These are phyloP conservation scores for Leucaena leucocephala DNA, from an alignment of 306 rosid genomes.

Conservation along the genomic window DNA sequence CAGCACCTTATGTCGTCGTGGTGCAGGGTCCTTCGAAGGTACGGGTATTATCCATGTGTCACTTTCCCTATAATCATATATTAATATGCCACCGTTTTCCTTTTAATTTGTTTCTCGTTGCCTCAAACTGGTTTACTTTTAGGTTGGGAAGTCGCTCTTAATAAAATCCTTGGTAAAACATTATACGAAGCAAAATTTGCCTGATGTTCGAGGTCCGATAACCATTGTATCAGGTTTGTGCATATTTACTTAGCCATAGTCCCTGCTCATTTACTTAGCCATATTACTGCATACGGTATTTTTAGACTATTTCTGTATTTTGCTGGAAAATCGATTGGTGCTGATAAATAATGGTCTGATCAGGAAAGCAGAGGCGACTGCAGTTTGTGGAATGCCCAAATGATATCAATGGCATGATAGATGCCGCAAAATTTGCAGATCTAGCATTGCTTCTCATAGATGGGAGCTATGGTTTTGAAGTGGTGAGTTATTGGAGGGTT, in stretches of 20 bases:
- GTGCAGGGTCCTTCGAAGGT: constrained; percentile 99
- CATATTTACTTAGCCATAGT: background rate
- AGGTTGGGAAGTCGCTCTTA: constrained; percentile 95
- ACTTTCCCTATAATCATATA: background rate
- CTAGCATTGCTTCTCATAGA: constrained; percentile 92
- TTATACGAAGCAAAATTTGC: constrained; percentile 84
- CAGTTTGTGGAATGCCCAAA: constrained; percentile 95
- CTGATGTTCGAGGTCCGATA: constrained; percentile 85
- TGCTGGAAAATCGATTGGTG: background rate
- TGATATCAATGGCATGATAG: constrained; percentile 94
- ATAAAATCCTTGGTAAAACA: constrained; percentile 82
- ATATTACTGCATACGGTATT: background rate
- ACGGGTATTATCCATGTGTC: background rate
- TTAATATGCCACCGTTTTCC: background rate
- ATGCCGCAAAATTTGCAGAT: constrained; percentile 91
- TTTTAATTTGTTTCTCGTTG: background rate
- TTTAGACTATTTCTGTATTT: background rate
- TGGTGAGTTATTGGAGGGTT: constrained; percentile 62
- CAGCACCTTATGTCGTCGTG: constrained; percentile 77
- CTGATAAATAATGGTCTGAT: constrained; percentile 34
- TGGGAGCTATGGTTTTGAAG: constrained; percentile 92
- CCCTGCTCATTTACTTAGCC: background rate
- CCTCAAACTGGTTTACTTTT: constrained; percentile 10
- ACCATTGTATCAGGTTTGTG: constrained; percentile 85
- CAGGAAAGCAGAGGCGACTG: constrained; percentile 89